These are phyloP conservation scores for Penicillium aurantiogriseum DNA, from an alignment of 2,329 filamentous ascomycete species.

Conservation along the genomic window DNA sequence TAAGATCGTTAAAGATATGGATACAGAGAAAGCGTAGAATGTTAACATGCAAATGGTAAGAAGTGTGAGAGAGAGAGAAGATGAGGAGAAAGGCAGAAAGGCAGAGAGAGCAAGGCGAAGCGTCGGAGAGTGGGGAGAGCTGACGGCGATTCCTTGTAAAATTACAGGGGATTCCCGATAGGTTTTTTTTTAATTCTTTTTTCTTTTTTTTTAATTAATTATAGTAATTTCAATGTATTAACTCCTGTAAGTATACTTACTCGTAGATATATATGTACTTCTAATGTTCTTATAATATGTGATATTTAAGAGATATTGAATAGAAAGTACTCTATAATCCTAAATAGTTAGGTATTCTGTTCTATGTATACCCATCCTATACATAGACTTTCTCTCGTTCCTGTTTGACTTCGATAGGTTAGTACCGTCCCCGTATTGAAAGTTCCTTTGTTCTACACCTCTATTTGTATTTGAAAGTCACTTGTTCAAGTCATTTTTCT, in stretches of 20 bases:
- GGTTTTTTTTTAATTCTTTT: background rate
- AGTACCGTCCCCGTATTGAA: background rate
- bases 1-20: conserved; percentile 25
- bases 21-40: conserved; percentile 9
- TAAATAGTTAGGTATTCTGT: background rate
- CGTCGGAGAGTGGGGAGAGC: conserved; percentile 25
- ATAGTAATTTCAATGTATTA: background rate
- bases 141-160: conserved; percentile 19
- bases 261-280: background rate
- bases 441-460: background rate
- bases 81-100: conserved; percentile 12
- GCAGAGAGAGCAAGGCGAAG: conserved; percentile 22
- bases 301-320: background rate
- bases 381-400: too few species aligned
- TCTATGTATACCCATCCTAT: too few species aligned
- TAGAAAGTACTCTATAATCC: background rate
- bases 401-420: background rate
- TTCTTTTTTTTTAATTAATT: background rate
- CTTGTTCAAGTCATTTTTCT: background rate
- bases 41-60: background rate
- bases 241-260: background rate
- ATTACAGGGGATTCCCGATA: conserved; percentile 24
- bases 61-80: too few species aligned
- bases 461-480: background rate
- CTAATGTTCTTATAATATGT: background rate